phyloP scores from a whole-genome alignment of 257 asterid species.

The Rubia yunnanensis region DNA sequence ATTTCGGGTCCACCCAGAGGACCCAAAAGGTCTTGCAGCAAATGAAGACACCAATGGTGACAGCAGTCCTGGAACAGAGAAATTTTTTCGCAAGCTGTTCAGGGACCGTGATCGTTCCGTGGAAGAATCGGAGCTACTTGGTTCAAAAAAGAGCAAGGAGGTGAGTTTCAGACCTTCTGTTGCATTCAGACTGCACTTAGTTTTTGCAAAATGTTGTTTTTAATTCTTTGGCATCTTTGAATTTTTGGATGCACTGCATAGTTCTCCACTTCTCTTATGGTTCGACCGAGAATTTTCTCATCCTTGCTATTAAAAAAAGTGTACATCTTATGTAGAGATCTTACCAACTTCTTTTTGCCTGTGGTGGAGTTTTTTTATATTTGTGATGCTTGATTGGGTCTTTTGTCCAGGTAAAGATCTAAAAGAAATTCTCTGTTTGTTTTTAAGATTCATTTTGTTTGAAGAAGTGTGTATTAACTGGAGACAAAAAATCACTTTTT shows the following conservation, averaged over 20 bases:
- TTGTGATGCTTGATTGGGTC: neutral
- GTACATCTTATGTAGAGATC: neutral
- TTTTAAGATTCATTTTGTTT: neutral
- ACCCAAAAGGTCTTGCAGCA: conserved; percentile 40
- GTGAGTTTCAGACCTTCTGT: conserved; percentile 29
- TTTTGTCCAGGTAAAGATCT: neutral
- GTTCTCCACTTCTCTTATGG: neutral
- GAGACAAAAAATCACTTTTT: neutral
- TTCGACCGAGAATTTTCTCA: neutral
- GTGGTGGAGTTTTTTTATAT: neutral
- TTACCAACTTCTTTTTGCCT: neutral
- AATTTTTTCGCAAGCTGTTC: conserved; percentile 74
- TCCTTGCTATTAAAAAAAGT: neutral
- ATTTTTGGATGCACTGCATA: neutral
- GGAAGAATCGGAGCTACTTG: conserved; percentile 90
- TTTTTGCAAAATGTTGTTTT: neutral
- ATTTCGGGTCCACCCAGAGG: conserved; percentile 86
- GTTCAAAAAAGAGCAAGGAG: conserved; percentile 62
- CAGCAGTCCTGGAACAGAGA: conserved; percentile 93
- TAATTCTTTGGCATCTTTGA: neutral
- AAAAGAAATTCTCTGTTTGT: neutral
- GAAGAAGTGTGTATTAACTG: neutral
- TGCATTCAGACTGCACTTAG: neutral
- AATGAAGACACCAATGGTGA: conserved; percentile 40
- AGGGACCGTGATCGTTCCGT: conserved; percentile 87